phyloP scores from a whole-genome alignment of 2,329 filamentous ascomycete species.

The Diaporthe ilicicola region DNA sequence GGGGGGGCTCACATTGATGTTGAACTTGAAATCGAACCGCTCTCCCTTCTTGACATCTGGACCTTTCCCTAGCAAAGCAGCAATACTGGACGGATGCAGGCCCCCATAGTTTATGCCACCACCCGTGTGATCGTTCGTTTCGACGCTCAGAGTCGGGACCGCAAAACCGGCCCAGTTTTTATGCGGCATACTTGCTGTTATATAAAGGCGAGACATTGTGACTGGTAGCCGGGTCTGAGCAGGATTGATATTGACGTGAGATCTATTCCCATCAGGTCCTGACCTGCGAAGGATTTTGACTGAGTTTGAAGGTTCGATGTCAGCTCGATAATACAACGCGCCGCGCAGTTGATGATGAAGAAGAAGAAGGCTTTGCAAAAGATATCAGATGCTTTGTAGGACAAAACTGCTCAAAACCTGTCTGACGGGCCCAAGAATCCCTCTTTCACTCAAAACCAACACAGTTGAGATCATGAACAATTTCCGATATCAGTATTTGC shows the following conservation, averaged over 20 bases:
- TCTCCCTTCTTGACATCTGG: slow-evolving; percentile 18
- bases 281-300: too few species aligned
- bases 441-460: background rate
- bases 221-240: too few species aligned
- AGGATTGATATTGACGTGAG: background rate
- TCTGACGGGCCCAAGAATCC: background rate
- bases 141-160: slow-evolving; percentile 16
- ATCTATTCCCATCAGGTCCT: background rate
- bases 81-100: slow-evolving; percentile 23
- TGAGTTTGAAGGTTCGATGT: too few species aligned
- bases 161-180: slow-evolving; percentile 20
- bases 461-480: background rate
- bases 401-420: background rate
- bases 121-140: slow-evolving; percentile 26
- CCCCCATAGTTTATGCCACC: slow-evolving; percentile 14
- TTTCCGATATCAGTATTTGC: background rate
- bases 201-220: slow-evolving; percentile 22
- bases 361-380: too few species aligned
- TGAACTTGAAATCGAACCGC: slow-evolving; percentile 26
- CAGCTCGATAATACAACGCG: background rate
- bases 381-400: background rate
- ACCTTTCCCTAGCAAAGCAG: slow-evolving; percentile 20
- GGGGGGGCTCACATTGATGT: background rate
- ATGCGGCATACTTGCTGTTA: slow-evolving; percentile 25
- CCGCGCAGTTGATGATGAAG: too few species aligned